phyloP scores from a whole-genome alignment of 805 yeast genomes.

The Clavispora carvajalis region DNA sequence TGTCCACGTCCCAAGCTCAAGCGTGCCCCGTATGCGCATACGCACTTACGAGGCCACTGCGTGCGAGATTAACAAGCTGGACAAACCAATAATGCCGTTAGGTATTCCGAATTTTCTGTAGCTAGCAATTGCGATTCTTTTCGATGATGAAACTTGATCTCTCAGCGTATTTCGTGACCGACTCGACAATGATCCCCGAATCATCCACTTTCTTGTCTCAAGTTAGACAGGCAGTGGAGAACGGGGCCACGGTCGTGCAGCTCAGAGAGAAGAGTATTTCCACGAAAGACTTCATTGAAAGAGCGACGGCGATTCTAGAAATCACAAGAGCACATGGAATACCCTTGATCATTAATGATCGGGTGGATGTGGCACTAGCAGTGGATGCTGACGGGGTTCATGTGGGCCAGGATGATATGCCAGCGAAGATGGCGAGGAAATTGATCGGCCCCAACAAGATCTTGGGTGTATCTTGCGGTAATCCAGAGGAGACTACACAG shows the following conservation, averaged over 20 bases:
- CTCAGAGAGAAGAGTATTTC: conserved; percentile 72
- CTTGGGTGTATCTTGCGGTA: conserved; percentile 72
- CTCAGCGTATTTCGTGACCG: conserved; percentile 73
- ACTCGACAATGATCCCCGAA: conserved; percentile 66
- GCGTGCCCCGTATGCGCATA: conserved; percentile 9
- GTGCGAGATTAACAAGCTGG: conserved; percentile 7
- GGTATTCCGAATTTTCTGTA: no score
- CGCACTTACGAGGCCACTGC: conserved; percentile 10
- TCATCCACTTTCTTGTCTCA: conserved; percentile 52
- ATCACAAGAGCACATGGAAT: conserved; percentile 56
- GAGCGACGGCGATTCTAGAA: conserved; percentile 57
- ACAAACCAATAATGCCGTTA: not conserved
- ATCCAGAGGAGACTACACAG: conserved; percentile 47
- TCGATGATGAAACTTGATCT: conserved; percentile 35
- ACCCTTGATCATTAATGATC: conserved; percentile 80
- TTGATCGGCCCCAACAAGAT: conserved; percentile 71
- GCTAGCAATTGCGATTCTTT: not conserved
- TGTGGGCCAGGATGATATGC: conserved; percentile 90
- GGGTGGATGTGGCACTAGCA: conserved; percentile 86
- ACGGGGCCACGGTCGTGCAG: conserved; percentile 80
- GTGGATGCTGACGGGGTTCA: conserved; percentile 89
- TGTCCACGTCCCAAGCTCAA: no score
- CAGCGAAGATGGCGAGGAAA: conserved; percentile 49
- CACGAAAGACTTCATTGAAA: conserved; percentile 59
- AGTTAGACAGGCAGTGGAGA: conserved; percentile 55